Base-by-base conservation (phyloP, 2,329 filamentous ascomycete genomes). In the Gaeumannomyces tritici region DNA sequence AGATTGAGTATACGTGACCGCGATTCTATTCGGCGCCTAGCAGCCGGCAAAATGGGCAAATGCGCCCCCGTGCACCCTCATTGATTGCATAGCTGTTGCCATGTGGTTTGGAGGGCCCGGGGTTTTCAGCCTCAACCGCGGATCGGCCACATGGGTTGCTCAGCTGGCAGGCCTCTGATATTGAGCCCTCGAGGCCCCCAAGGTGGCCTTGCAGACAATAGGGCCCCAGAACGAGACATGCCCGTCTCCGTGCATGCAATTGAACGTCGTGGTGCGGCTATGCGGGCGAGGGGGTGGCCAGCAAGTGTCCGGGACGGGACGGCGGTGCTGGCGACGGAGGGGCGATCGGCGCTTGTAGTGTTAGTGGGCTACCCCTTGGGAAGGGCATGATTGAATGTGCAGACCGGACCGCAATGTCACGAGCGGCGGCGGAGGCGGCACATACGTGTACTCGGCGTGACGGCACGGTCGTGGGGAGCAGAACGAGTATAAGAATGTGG, bases 401-500 rank as follows among this genome's bases (percentile, higher is more conserved):
- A 51, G 8, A 51, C 18, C 21, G 8, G 42, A 21, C 42, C 7
- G 42, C 42, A 51, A 21, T 3, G 42, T 51, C 21, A 51, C 42
- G 21, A 8, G 42, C 42, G 21, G 42, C 42, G 42, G 42, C 42
- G 42, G 42, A 18, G 35, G 42, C 42, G 55, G 61, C 55, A 58
- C 67, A 64, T 62, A 75, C 71, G 63, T 66, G 71, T 70, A 71
- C 73, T 75, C 70, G 61, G 67, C 70, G 57, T 75, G 77, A 73
- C 76, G 77, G 73, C 66, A 75, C 65, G 63, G 56, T 60, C 62
- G 59, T 55, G 73, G 73, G 76, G 85, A 85, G 75, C 77, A 78
- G 70, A 87, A 86, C 70, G 81, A 90, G 86, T 83, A 83, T 80
- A 86, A 85, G 79, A 82, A 89, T 74, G 78, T 75, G 71, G 74